Evolutionary conservation across 805 yeast species (phyloP), one percentile per base, ranked within the genome.

Genomic region (Hanseniaspora lindneri): DNA sequence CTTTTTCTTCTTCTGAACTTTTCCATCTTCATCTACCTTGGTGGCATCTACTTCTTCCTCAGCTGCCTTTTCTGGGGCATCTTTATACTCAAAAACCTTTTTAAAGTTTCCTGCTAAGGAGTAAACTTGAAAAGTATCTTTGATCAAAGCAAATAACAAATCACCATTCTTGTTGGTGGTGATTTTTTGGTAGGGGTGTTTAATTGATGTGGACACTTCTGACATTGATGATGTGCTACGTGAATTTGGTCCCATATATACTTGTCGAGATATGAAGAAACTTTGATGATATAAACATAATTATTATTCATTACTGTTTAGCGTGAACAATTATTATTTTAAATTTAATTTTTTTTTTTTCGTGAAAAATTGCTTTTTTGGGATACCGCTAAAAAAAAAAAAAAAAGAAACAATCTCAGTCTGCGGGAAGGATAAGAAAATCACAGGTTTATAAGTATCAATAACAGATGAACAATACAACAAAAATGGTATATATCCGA

Each of bases 131-230:
- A 83, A 63, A 33, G 71, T 65, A 57, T 79, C 80, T 56, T 79
- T 77, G 3, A 75, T 71, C 1, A 81, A 69, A 1, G 75, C 72
- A 62, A 74, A 80, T 14, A 83, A 60, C 17, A 70, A 60, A 2
- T 65, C 59, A 1, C 79, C 79, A 16, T 65, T 60, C 4, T 57
- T 56, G 55, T 67, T 72, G n/a, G 74, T 55, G 3, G 71, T 56
- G 2, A 78, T 60, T 32, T 75, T 67, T 58, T 82, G 89, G 58
- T 77, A 75, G 16, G 92, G 92, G 57, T 83, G 44, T 16, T n/a
- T 17, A 20, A 17, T 8, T 25, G 32, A 20, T 20, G 24, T 9
- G 14, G 39, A 16, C 21, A 36, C 25, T 10, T 41, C 30, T 36
- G 16, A 1, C 25, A 21, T 27, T 39, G 11, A 27, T 11, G 11